A percentile compares a stretch with the other conserved stretches of the same genome.
Evolutionary conservation across 805 yeast genomes (phyloP).

Genomic region (Kazachstania taianensis): DNA sequence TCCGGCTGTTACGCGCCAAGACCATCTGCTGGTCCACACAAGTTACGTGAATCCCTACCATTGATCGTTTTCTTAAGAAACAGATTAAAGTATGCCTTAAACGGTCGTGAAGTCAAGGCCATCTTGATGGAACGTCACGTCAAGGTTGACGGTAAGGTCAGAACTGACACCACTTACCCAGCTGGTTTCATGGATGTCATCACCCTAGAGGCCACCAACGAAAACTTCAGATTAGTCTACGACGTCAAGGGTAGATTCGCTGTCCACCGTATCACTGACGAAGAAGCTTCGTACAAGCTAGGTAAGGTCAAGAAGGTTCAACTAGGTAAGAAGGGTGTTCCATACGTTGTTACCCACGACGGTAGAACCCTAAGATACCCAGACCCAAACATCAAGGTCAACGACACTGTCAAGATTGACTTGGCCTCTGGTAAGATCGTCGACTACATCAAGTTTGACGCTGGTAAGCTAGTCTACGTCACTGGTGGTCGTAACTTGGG

Average conservation of each 20-base stretch:
- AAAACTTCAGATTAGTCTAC: slow-evolving; percentile 97
- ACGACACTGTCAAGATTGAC: slow-evolving; percentile 97
- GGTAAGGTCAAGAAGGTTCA: slow-evolving; percentile 97
- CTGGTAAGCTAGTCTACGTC: slow-evolving; percentile 85
- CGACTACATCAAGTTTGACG: slow-evolving; percentile 82
- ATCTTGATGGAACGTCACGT: slow-evolving; percentile 97
- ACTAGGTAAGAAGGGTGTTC: slow-evolving; percentile 96
- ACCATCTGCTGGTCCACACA: slow-evolving; percentile 99
- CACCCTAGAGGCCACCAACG: slow-evolving; percentile 94
- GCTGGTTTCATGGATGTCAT: slow-evolving; percentile 99
- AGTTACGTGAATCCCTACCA: slow-evolving; percentile 96
- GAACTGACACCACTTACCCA: slow-evolving; percentile 98
- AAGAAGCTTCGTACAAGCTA: slow-evolving; percentile 96
- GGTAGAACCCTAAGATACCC: slow-evolving; percentile 99
- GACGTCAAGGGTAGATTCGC: slow-evolving; percentile 99
- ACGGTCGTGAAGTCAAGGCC: slow-evolving; percentile 98
- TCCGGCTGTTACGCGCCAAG: slow-evolving; percentile 99
- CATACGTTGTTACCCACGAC: slow-evolving; percentile 98
- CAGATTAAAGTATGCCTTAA: slow-evolving; percentile 97
- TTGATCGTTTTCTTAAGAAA: slow-evolving; percentile 93
- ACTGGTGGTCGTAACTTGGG: slow-evolving; percentile 99
- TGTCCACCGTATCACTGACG: slow-evolving; percentile 98
- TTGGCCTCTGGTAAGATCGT: slow-evolving; percentile 91
- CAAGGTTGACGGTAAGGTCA: slow-evolving; percentile 97
- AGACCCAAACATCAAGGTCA: slow-evolving; percentile 91